Percentiles rank a stretch among this genome's conserved stretches.
phyloP scores from a whole-genome alignment of 2,329 filamentous ascomycete genomes.

The Thermochaetoides dissita region DNA sequence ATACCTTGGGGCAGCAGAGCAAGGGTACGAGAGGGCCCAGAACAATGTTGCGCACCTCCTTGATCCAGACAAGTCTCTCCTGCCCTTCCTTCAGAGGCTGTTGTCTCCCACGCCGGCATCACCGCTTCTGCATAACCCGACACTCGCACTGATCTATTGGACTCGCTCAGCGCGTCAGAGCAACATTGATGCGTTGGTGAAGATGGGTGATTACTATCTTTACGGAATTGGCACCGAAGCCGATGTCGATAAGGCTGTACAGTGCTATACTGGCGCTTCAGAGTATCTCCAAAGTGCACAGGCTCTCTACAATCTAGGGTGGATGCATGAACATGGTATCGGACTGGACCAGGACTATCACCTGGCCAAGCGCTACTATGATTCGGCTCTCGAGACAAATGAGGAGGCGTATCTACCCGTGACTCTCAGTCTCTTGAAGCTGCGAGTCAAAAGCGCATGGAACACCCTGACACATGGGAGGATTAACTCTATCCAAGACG shows the following conservation, averaged over 20 bases:
- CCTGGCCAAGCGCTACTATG: slow-evolving; percentile 90
- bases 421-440: slow-evolving; percentile 71
- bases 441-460: slow-evolving; percentile 80
- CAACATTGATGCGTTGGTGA: slow-evolving; percentile 87
- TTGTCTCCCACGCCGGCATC: slow-evolving; percentile 26
- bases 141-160: slow-evolving; percentile 78
- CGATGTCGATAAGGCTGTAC: slow-evolving; percentile 74
- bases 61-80: slow-evolving; percentile 53
- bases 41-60: slow-evolving; percentile 81
- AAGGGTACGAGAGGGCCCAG: slow-evolving; percentile 80
- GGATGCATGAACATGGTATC: slow-evolving; percentile 98
- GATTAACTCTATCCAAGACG: slow-evolving; percentile 82
- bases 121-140: slow-evolving; percentile 35
- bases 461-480: slow-evolving; percentile 83
- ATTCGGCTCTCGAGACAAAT: slow-evolving; percentile 81
- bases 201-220: slow-evolving; percentile 97
- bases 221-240: slow-evolving; percentile 58
- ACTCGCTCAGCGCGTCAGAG: slow-evolving; percentile 84
- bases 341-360: slow-evolving; percentile 92
- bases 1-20: slow-evolving; percentile 79
- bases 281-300: slow-evolving; percentile 88
- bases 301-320: slow-evolving; percentile 91
- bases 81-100: slow-evolving; percentile 42
- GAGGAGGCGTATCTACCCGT: slow-evolving; percentile 89
- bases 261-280: slow-evolving; percentile 83